phyloP scores from a whole-genome alignment of 2,329 filamentous ascomycete species.

The Venturia pyrina region DNA sequence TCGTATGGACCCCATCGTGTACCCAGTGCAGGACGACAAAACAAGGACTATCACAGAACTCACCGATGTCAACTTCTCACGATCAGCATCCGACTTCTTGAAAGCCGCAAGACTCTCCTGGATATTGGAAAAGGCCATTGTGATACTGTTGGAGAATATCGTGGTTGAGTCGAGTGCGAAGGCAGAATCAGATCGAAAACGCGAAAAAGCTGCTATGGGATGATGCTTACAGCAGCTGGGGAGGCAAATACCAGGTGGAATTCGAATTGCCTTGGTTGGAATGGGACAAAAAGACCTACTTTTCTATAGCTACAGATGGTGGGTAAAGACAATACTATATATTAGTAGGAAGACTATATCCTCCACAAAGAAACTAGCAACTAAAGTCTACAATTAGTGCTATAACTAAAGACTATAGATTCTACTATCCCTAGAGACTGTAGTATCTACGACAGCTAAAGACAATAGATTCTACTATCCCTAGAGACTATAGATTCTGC shows the following conservation, averaged over 20 bases:
- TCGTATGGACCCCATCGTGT: background rate
- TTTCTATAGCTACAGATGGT: no score
- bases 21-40: background rate
- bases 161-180: background rate
- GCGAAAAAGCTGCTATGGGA: background rate
- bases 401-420: no score
- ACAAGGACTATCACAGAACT: background rate
- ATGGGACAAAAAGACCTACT: no score
- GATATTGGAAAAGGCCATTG: background rate
- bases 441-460: no score
- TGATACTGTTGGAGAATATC: background rate
- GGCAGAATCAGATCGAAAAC: background rate
- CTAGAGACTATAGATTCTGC: no score
- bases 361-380: no score
- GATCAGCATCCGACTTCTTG: constrained; percentile 1
- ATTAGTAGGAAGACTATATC: no score
- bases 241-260: background rate
- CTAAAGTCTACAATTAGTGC: no score
- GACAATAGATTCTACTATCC: no score
- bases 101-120: background rate
- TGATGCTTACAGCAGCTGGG: background rate
- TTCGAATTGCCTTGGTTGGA: no score
- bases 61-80: background rate
- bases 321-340: no score
- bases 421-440: no score